Evolutionary conservation across 495 filamentous ascomycete genomes (phyloP).

Genomic region (Jackrogersella minutella): DNA sequence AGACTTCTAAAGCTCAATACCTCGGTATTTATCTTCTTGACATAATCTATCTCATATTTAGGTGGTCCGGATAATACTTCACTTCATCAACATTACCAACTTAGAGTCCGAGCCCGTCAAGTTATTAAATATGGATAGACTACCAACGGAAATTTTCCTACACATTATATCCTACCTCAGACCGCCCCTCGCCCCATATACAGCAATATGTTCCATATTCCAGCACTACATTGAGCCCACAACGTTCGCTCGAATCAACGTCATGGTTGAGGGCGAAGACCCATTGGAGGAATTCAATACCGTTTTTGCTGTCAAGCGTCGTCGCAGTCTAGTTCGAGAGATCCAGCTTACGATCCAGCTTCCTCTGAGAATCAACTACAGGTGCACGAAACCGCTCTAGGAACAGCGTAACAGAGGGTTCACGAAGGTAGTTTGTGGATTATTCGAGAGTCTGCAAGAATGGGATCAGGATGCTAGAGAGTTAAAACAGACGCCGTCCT

Average conservation of each 20-base stretch:
- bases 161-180: neutral
- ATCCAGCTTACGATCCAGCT: neutral
- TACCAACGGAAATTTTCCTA: conserved; percentile 8
- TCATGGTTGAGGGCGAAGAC: neutral
- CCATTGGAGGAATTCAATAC: neutral
- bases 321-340: neutral
- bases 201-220: neutral
- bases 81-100: neutral
- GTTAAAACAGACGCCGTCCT: neutral
- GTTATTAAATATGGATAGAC: neutral
- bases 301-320: neutral
- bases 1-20: too few relatives aligned
- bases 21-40: neutral
- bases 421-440: neutral
- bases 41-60: neutral
- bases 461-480: neutral
- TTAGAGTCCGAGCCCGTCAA: neutral
- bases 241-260: conserved; percentile 4
- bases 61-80: neutral
- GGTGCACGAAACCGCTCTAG: neutral
- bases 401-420: neutral
- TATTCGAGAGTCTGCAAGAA: conserved; percentile 2
- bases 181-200: neutral
- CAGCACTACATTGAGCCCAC: neutral
- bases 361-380: neutral